Evolutionary conservation across 192 early-diverging fungal species (phyloP).

Genomic region (Phycomyces blakesleeanus): DNA sequence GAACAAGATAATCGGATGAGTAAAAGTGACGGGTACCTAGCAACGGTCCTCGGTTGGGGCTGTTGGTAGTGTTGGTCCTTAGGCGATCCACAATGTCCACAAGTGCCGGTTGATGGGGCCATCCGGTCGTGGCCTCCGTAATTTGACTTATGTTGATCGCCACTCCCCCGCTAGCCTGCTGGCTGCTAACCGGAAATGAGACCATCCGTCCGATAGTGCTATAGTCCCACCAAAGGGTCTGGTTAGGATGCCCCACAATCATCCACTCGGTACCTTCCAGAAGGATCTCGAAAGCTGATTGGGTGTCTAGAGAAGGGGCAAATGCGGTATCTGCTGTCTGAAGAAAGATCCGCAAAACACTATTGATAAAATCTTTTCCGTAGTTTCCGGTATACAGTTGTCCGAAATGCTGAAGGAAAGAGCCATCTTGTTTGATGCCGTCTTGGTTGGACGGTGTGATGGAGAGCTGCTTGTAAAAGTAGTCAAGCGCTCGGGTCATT

Average conservation of each 20-base stretch:
- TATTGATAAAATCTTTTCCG: conserved; percentile 21
- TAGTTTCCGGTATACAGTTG: conserved; percentile 27
- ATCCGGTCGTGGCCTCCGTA: conserved; percentile 11
- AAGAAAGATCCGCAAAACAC: conserved; percentile 3
- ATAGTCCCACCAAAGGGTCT: conserved; percentile 18
- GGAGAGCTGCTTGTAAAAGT: conserved; percentile 17
- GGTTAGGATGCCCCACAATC: conserved; percentile 9
- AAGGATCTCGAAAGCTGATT: conserved; percentile 9
- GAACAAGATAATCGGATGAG: conserved; percentile 17
- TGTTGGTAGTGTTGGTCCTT: neutral
- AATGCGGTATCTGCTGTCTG: conserved; percentile 16
- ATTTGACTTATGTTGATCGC: conserved; percentile 12
- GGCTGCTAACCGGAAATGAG: conserved; percentile 6
- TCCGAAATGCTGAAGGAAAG: conserved; percentile 25
- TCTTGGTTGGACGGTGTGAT: conserved; percentile 3
- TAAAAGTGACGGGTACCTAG: conserved; percentile 12
- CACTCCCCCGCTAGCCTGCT: conserved; percentile 20
- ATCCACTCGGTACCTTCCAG: conserved; percentile 28
- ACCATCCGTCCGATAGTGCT: conserved; percentile 26
- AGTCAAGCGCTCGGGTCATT: conserved; percentile 2
- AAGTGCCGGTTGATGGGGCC: conserved; percentile 6
- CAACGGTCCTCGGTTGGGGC: conserved; percentile 5
- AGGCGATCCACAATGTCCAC: conserved; percentile 10
- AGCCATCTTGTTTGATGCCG: conserved; percentile 26
- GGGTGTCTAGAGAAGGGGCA: conserved; percentile 2